Evolutionary conservation across 139 green algal species (phyloP), one percentile per base, ranked within the genome.

Genomic region (Chlorokybus atmophyticus): DNA sequence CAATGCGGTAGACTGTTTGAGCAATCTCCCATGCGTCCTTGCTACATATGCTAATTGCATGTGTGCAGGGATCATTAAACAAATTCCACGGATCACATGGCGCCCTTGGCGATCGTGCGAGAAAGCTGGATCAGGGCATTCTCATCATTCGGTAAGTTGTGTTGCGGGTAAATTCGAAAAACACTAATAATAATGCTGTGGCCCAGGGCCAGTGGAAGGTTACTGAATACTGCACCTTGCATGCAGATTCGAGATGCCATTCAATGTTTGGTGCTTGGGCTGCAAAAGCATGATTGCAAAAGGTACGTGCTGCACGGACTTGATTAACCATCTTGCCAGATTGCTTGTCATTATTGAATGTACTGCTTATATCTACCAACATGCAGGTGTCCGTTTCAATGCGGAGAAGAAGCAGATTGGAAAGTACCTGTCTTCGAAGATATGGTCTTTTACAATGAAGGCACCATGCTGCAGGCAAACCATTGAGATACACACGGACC

Each of bases 401-500:
- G 90, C 90, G 3, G 90, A 95, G 67, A 97, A 97, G 81, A 87
- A 88, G 74, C 60, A 68, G 8, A 50, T 93, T 24, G 86, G 83
- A 10, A 80, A 75, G 32, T 97, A 96, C 78, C 78, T 86, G 69
- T 83, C 73, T 50, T 95, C 87, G 24, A 67, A 67, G 55, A 83
- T 96, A 14, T 93, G 83, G 85, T 71, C 68, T 39, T 97, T 97
- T 72, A 56, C 35, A 29, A 96, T 97, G 87, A 64, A 48, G 6
- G 75, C 85, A 27, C 80, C 91, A 32, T 97, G 90, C 73, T 94
- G 86, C 70, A 64, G 70, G 55, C n/a, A 56, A 32, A 55, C 66
- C 40, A 93, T 97, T 44, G 84, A 87, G 53, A 82, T 97, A 3
- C 78, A 86, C 30, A 95, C 87, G 31, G 88, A 96, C 68, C 89